Conservation (phyloP, 371 early-diverging fungal genomes). For the Lichtheimia corymbifera region DNA sequence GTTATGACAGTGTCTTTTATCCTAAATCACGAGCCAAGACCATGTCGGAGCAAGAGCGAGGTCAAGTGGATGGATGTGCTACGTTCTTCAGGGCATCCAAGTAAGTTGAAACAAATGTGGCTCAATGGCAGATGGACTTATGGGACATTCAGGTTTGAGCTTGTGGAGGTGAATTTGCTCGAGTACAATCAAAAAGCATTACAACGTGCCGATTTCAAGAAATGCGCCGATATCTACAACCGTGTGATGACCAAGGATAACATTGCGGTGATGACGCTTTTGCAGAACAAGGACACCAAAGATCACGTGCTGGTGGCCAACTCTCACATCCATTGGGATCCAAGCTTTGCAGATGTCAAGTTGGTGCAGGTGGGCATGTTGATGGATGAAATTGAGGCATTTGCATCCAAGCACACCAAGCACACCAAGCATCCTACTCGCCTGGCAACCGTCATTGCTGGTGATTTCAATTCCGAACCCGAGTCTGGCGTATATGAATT, state of each 20-base stretch:
- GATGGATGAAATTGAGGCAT: conserved; percentile 83
- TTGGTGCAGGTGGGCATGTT: conserved; percentile 96
- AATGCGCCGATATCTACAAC: conserved; percentile 91
- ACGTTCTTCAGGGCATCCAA: conserved; percentile 90
- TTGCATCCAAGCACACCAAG: conserved; percentile 52
- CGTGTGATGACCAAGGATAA: conserved; percentile 98
- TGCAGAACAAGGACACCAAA: conserved; percentile 81
- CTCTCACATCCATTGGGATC: conserved; percentile 95
- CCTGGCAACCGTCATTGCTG: conserved; percentile 79
- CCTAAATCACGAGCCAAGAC: conserved; percentile 93
- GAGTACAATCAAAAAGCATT: conserved; percentile 95
- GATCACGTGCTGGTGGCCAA: conserved; percentile 86
- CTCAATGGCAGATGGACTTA: neutral
- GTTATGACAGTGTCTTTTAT: conserved; percentile 93
- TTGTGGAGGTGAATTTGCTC: conserved; percentile 80
- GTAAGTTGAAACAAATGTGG: conserved; percentile 42
- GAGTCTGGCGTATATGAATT: conserved; percentile 94
- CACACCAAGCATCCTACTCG: conserved; percentile 50
- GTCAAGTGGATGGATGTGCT: conserved; percentile 96
- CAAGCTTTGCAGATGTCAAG: conserved; percentile 94
- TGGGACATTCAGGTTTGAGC: conserved; percentile 56
- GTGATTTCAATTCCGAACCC: conserved; percentile 97
- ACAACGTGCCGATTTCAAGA: conserved; percentile 84
- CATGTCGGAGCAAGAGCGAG: conserved; percentile 89
- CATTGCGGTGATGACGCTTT: conserved; percentile 85